These are phyloP conservation scores for Didymosphaeria variabile DNA, from an alignment of 2,329 filamentous ascomycete species.

Conservation along the genomic window DNA sequence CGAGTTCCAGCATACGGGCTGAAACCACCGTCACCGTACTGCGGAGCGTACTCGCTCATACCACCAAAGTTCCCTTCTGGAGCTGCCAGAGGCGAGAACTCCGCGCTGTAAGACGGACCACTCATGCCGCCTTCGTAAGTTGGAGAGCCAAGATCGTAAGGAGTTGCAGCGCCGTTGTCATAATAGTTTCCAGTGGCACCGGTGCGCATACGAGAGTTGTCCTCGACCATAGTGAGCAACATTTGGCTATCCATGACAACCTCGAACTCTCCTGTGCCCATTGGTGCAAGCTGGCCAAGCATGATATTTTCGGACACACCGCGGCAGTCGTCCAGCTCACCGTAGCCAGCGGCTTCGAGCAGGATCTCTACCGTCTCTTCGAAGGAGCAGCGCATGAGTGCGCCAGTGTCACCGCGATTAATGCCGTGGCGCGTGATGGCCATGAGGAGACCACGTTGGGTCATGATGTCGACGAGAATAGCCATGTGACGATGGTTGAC, in stretches of 20 bases:
- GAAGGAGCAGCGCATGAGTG: conserved; percentile 98
- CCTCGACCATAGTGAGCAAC: conserved; percentile 92
- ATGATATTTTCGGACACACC: conserved; percentile 99
- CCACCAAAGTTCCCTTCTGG: conserved; percentile 66
- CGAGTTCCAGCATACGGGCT: conserved; percentile 72
- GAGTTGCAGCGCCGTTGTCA: conserved; percentile 84
- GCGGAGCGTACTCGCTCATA: conserved; percentile 69
- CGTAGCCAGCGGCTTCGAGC: conserved; percentile 90
- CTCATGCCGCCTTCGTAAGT: conserved; percentile 68
- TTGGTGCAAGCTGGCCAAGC: conserved; percentile 94
- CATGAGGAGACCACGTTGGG: conserved; percentile 90
- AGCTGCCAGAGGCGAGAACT: conserved; percentile 80
- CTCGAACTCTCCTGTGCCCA: conserved; percentile 96
- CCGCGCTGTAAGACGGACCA: conserved; percentile 67
- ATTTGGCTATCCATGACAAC: conserved; percentile 93
- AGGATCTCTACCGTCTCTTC: conserved; percentile 99
- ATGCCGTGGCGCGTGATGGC: conserved; percentile 98
- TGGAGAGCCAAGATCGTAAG: conserved; percentile 80
- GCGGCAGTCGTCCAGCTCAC: conserved; percentile 95
- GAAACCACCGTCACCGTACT: conserved; percentile 69
- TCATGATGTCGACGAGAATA: conserved; percentile 97
- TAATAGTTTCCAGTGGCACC: conserved; percentile 78
- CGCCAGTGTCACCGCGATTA: conserved; percentile 96
- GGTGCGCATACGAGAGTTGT: conserved; percentile 78
- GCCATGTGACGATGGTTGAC: conserved; percentile 98